phyloP scores from a whole-genome alignment of 495 filamentous ascomycete species.

The Astrocystis sublimbata region DNA sequence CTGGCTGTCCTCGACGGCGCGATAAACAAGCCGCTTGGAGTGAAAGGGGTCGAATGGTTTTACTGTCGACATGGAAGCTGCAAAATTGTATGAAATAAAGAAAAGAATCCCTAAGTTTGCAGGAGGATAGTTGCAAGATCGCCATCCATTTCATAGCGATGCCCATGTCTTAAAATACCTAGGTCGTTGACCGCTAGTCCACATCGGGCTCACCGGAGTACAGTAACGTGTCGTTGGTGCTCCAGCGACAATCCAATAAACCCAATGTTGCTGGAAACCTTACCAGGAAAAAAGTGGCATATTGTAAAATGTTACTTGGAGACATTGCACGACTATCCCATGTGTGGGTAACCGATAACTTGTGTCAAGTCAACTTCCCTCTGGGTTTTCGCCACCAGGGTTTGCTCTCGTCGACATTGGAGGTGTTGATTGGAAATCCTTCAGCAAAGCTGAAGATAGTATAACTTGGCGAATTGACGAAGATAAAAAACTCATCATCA shows the following conservation, averaged over 20 bases:
- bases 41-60: constrained; percentile 29
- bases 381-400: constrained; percentile 16
- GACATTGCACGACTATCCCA: neutral
- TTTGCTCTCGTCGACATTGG: neutral
- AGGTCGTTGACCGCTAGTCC: constrained; percentile 15
- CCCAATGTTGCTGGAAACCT: neutral
- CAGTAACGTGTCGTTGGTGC: neutral
- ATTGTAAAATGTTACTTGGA: too few species aligned
- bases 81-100: neutral
- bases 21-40: constrained; percentile 39
- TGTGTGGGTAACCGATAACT: neutral
- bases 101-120: neutral
- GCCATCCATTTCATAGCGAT: neutral
- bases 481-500: constrained; percentile 32
- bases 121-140: neutral
- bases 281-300: neutral
- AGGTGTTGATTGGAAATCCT: constrained; percentile 17
- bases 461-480: constrained; percentile 27
- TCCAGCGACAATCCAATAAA: neutral
- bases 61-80: constrained; percentile 9
- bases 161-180: constrained; percentile 1
- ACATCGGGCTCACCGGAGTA: constrained; percentile 15
- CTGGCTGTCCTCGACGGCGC: constrained; percentile 34
- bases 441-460: constrained; percentile 29
- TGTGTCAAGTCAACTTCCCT: neutral